Base-by-base conservation (phyloP, 73 alveolate genomes). In the Diophrys sp. region DNA sequence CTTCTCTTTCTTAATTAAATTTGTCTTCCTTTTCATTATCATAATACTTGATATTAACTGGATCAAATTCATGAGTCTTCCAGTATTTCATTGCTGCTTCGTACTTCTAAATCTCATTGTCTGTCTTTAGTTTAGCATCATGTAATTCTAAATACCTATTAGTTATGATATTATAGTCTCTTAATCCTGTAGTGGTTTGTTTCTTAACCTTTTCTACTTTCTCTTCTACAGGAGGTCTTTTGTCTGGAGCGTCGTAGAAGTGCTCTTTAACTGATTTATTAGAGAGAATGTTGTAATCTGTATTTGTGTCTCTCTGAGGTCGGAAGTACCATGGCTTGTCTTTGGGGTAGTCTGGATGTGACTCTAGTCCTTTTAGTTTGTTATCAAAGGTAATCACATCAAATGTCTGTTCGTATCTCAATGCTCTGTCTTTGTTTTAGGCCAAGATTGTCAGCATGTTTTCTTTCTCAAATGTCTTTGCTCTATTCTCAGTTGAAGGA, bases 21-120 rank as follows among this genome's bases (percentile, higher is more conserved):
- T 68, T 91, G 25, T 91, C 79, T 79, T 95, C 99, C 81, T 84
- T 93, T 11, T 85, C 95, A 31, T 90, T 85, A 79, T 95, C 96
- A 74, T 84, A 90, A 68, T 76, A 89, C 53, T 72, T 85, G 24
- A 92, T 91, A 79, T 83, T 91, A 23, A 95, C 85, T 28, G 94
- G 93, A 87, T 95, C 94, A 72, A 88, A 95, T 81, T 90, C 88
- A 73, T 95, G 94, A 27, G 92, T 86, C 81, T 95, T 75, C 96
- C 97, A 95, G 84, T 90, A 95, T 57, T 82, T 84, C 78, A 90
- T 71, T 32, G 99, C 98, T 23, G 99, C 96, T 79, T 93, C 90
- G 28, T 81, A 79, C 81, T 91, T 79, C n/a, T 84, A 69, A 31
- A 94, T 84, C 68, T 95, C 97, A 77, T 84, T 75, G 67, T 95